Evolutionary conservation across 257 asterid species (phyloP), one percentile per base, ranked within the genome.

Genomic region (Lycium ferocissimum): DNA sequence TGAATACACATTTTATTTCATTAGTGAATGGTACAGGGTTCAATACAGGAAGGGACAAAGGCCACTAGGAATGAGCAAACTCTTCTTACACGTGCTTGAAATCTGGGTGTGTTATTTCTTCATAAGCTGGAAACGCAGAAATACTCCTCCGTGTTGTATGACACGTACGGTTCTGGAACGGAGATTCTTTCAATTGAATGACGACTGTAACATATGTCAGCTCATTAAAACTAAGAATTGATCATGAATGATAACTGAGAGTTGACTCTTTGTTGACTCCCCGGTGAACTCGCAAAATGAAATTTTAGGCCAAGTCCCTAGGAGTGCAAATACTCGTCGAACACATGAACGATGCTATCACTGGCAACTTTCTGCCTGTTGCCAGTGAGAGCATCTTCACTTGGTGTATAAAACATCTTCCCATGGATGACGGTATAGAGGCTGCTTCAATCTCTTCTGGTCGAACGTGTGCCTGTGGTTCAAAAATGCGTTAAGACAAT

Each of bases 361-460:
- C 57, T 33, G 37, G 10, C 82, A 66, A 80, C 82, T 76, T 33
- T 22, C 37, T n/a, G 81, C 40, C 75, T 54, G 66, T 58, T 79
- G 58, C 47, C 49, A 18, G 22, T 78, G 5, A 63, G 61, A 84
- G 57, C 53, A 59, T 18, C 75, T 88, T 92, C 91, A 96, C 93
- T 94, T 93, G 91, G 98, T 94, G 95, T 96, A 96, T 80, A 95
- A 95, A 78, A 95, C 99, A 82, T 95, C 98, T 92, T 96, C 98
- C 98, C 99, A 96, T 1, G 99, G 98, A 90, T 96, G 99, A 88
- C 98, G 97, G 90, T 95, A 96, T 13, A 95, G 95, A 33, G 99
- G 97, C 88, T 95, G 98, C 87, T 96, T 96, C 93, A 96, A 85
- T 85, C 99, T 94, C 95, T 96, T 96, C 87, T 96, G 97, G 90